Base-by-base conservation (phyloP, 2,329 filamentous ascomycete species). In the Salinomyces thailandicus region DNA sequence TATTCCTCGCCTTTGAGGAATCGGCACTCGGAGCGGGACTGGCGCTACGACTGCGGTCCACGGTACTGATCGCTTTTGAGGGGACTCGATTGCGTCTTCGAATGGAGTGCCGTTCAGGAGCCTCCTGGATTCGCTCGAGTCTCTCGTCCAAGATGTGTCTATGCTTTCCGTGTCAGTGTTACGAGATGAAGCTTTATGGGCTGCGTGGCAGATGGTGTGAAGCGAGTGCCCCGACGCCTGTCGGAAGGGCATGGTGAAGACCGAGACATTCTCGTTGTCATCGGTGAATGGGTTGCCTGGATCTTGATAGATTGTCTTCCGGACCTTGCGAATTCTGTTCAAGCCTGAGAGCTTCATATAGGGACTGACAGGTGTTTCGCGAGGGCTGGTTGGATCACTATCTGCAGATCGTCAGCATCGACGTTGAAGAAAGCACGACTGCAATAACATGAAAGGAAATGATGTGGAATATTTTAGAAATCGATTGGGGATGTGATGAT, bases 291-390 rank as follows among this genome's bases (percentile, higher is more conserved):
- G 50, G 34, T 53, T 53, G 18, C 49, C 50, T 2, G 49, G 46
- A 34, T 53, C 50, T 24, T 41, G 20, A 30, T 53, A 54, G 5
- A 50, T 39, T 5, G 51, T 53, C 14, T 43, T 35, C 7, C 50
- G 48, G 12, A 54, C n/a, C 17, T 32, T 27, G 9, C 38, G 20
- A 14, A 45, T 27, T 34, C 39, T 39, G 19, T 31, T 36, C 24
- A 24, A 20, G 7, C 18, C 35, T n/a, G 38, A 17, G 5, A 43
- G 35, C 18, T 33, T 32, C 27, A 43, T 38, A 22, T 33, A 45
- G 24, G 34, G 35, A 33, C 29, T 26, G n/a, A n/a, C n/a, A n/a
- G n/a, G n/a, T n/a, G n/a, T n/a, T n/a, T n/a, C n/a, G n/a, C n/a
- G n/a, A n/a, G n/a, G n/a, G n/a, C n/a, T n/a, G n/a, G n/a, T n/a